Conservation (phyloP, 306 rosid genomes). For the Lithocarpus polystachyus region DNA sequence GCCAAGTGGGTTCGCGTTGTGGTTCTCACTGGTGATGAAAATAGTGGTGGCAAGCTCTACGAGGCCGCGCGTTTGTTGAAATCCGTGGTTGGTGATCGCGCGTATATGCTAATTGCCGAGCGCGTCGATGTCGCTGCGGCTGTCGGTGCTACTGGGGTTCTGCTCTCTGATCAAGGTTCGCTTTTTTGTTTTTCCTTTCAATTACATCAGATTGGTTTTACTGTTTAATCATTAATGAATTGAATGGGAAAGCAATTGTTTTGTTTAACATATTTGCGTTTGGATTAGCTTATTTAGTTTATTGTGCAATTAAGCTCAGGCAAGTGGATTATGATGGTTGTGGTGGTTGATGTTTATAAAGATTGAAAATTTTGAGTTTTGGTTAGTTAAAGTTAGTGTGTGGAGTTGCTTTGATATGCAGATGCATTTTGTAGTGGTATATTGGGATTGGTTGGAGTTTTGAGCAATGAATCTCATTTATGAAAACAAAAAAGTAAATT, state of each 20-base stretch:
- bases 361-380: background rate
- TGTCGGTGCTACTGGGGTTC: conserved; percentile 67
- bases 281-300: no score
- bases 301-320: no score
- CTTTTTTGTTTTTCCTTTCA: background rate
- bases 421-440: background rate
- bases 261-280: background rate
- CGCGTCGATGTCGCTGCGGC: conserved; percentile 95
- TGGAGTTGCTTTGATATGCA: background rate
- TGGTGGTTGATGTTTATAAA: background rate
- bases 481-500: background rate
- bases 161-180: conserved; percentile 89
- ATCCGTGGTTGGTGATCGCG: conserved; percentile 62
- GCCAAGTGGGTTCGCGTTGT: conserved; percentile 70
- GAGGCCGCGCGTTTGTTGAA: conserved; percentile 87
- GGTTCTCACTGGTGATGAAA: conserved; percentile 47
- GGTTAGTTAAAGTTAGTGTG: background rate
- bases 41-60: conserved; percentile 60
- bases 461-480: background rate
- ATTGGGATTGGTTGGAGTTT: background rate
- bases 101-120: conserved; percentile 72
- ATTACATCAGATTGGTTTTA: background rate
- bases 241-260: background rate
- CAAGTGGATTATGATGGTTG: background rate
- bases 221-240: no score